Evolutionary conservation across 2,329 filamentous ascomycete genomes (phyloP).

Genomic region (Diaporthe vaccinii): DNA sequence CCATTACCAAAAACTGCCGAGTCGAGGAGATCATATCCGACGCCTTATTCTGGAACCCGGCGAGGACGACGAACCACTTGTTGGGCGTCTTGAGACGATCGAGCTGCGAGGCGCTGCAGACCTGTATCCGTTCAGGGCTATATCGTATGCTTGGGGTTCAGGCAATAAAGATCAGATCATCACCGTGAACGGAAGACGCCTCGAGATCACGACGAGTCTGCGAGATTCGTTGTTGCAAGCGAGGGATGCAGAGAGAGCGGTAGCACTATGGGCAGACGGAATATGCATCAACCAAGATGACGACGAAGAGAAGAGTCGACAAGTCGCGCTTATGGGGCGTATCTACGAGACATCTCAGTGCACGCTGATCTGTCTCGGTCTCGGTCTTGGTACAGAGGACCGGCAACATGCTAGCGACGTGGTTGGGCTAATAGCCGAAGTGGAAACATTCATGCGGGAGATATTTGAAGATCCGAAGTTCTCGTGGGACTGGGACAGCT

Average conservation of each 20-base stretch:
- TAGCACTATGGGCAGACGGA: not conserved
- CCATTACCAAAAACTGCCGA: not conserved
- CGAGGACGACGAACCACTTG: not conserved
- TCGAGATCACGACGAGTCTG: slow-evolving; percentile 18
- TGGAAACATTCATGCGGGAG: not conserved
- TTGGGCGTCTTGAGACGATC: not conserved
- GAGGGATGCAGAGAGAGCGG: not conserved
- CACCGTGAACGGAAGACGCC: not conserved
- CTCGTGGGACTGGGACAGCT: slow-evolving; percentile 10
- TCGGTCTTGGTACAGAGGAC: not conserved
- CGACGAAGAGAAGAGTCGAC: not conserved
- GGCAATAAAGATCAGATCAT: not conserved
- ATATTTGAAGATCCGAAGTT: not conserved
- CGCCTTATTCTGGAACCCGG: not conserved
- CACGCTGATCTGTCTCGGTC: slow-evolving; percentile 17
- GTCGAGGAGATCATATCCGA: not conserved
- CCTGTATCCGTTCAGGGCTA: not conserved
- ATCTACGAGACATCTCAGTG: not conserved
- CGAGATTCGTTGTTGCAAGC: not conserved
- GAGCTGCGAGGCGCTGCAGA: not conserved
- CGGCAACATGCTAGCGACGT: not conserved
- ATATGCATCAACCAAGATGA: slow-evolving; percentile 22
- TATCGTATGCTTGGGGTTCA: slow-evolving; percentile 23
- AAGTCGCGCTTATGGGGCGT: slow-evolving; percentile 11
- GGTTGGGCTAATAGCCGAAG: not conserved